Conservation (phyloP, 441 rosid species). For the Croton setiger region DNA sequence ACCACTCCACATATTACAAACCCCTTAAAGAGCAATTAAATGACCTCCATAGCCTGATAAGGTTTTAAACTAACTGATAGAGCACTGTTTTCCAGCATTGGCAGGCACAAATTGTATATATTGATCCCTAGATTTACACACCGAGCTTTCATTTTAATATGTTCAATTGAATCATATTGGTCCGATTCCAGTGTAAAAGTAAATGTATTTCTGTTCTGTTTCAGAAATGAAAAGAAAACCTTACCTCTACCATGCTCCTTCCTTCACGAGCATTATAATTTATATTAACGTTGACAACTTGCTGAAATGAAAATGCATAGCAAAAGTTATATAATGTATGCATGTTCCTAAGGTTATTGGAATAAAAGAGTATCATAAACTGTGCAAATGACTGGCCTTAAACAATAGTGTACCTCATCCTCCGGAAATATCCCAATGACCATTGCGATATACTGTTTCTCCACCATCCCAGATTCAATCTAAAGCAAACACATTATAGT, state of each 20-base stretch:
- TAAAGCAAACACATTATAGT: conserved; percentile 29
- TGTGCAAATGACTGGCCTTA: conserved; percentile 3
- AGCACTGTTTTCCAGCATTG: not conserved
- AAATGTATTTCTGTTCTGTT: not conserved
- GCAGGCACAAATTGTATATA: not conserved
- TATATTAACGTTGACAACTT: conserved; percentile 56
- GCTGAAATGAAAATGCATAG: conserved; percentile 39
- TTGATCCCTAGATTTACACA: not conserved
- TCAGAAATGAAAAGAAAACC: conserved; percentile 11
- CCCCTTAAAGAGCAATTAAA: not conserved
- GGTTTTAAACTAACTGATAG: not conserved
- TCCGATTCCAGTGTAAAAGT: not conserved
- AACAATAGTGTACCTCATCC: conserved; percentile 53
- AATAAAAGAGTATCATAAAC: conserved; percentile 11
- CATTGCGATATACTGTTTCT: conserved; percentile 78
- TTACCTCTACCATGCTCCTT: conserved; percentile 77
- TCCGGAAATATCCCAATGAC: conserved; percentile 80
- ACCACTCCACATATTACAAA: too few relatives aligned
- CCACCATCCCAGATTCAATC: conserved; percentile 82
- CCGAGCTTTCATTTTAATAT: not conserved
- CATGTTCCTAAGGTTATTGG: not conserved
- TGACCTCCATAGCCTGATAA: not conserved
- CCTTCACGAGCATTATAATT: conserved; percentile 73
- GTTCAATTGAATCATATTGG: conserved; percentile 1
- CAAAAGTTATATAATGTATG: conserved; percentile 1